phyloP scores from a whole-genome alignment of 1,139 yeast species.

The Yamadazyma buinensis region DNA sequence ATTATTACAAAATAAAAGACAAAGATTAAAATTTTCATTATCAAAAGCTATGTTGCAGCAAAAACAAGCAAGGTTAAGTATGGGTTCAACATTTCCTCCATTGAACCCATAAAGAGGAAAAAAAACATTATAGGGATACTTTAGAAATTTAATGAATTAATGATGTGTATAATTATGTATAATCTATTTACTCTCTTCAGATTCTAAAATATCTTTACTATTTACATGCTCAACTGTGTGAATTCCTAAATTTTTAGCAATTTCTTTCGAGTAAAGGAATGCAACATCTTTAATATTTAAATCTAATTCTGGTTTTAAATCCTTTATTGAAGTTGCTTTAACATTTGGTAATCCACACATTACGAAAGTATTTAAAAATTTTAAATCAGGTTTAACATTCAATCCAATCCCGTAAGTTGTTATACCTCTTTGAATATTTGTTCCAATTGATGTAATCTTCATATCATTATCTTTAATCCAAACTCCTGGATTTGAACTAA shows the following conservation, averaged over 20 bases:
- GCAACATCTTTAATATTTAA: constrained; percentile 44
- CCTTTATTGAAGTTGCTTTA: constrained; percentile 33
- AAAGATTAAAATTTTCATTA: constrained; percentile 34
- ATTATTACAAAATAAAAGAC: constrained; percentile 34
- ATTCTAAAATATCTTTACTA: constrained; percentile 21
- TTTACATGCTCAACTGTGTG: constrained; percentile 42
- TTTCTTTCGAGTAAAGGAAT: constrained; percentile 45
- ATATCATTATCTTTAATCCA: constrained; percentile 54
- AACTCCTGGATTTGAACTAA: constrained; percentile 78
- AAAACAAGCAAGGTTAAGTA: constrained; percentile 18
- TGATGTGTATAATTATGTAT: too few species aligned
- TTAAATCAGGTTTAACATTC: constrained; percentile 71
- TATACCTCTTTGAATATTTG: constrained; percentile 77
- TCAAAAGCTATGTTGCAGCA: constrained; percentile 20
- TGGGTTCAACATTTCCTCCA: constrained; percentile 10
- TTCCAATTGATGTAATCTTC: constrained; percentile 91
- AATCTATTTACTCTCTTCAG: neutral
- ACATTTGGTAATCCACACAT: constrained; percentile 84
- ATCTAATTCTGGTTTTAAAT: constrained; percentile 18
- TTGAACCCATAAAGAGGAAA: constrained; percentile 11
- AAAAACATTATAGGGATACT: too few species aligned
- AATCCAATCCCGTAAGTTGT: constrained; percentile 90
- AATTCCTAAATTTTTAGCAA: constrained; percentile 48
- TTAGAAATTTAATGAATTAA: too few species aligned
- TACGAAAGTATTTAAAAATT: constrained; percentile 63